Percentiles rank a stretch among this genome's conserved stretches.
Evolutionary conservation across 208 protist genomes (phyloP).

Genomic region (Trypanosoma mega): DNA sequence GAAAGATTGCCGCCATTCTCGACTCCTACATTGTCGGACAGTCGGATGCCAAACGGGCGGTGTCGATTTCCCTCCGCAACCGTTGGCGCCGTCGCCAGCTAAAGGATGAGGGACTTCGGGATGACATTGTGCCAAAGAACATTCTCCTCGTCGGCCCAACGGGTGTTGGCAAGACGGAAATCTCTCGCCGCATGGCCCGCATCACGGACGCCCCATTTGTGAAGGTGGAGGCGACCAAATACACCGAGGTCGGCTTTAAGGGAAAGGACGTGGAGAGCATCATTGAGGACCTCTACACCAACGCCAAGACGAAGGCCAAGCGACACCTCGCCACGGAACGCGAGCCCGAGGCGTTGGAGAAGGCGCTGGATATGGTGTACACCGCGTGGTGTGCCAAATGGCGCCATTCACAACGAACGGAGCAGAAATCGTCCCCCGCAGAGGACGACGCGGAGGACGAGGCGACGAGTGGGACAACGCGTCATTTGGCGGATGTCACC

Average conservation of each 20-base stretch:
- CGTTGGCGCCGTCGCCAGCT: conserved; percentile 91
- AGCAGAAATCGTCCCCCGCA: conserved; percentile 11
- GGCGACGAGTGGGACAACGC: conserved; percentile 21
- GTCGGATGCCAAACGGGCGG: conserved; percentile 93
- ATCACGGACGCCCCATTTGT: conserved; percentile 97
- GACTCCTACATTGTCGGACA: conserved; percentile 97
- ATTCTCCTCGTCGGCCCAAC: conserved; percentile 94
- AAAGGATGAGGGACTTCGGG: conserved; percentile 59
- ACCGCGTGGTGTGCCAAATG: conserved; percentile 54
- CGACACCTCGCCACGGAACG: conserved; percentile 61
- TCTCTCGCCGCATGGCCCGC: conserved; percentile 95
- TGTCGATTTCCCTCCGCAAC: conserved; percentile 97
- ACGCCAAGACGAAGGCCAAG: conserved; percentile 89
- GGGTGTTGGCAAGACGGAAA: conserved; percentile 95
- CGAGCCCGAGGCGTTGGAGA: conserved; percentile 65
- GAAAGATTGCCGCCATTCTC: conserved; percentile 90
- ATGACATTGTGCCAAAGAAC: conserved; percentile 93
- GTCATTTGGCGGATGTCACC: conserved; percentile 34
- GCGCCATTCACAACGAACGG: conserved; percentile 18
- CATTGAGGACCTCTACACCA: conserved; percentile 94
- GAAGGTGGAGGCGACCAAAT: conserved; percentile 98
- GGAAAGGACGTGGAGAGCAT: conserved; percentile 97
- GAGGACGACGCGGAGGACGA: conserved; percentile 2
- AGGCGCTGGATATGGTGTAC: conserved; percentile 79
- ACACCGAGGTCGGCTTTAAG: conserved; percentile 96